Evolutionary conservation across 176 grass and related monocot genomes (phyloP).

Genomic region (Musa beccarii): DNA sequence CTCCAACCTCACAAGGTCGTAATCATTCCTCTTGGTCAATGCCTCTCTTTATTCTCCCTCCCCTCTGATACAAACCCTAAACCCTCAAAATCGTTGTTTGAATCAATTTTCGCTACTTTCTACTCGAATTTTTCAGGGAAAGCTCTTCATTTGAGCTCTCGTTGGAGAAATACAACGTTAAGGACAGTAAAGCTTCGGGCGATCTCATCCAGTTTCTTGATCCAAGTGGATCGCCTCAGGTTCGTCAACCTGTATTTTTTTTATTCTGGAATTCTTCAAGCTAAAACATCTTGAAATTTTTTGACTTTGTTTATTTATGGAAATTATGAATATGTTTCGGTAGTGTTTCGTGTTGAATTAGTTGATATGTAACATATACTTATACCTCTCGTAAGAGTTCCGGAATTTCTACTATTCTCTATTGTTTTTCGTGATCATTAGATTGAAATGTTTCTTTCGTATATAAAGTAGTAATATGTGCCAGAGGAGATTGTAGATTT

Average conservation of each 20-base stretch:
- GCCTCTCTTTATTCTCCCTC: neutral
- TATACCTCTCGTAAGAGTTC: too few species aligned
- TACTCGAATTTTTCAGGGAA: constrained; percentile 32
- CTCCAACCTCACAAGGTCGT: constrained; percentile 48
- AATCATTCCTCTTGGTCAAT: neutral
- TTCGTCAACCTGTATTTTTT: neutral
- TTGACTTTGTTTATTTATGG: neutral
- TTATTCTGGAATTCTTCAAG: neutral
- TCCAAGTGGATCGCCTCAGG: constrained; percentile 44
- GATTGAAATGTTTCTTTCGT: neutral
- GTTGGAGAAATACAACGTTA: constrained; percentile 43
- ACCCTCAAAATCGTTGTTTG: constrained; percentile 15
- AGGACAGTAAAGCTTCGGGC: constrained; percentile 29
- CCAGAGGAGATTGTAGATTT: too few species aligned
- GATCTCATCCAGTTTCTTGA: constrained; percentile 61
- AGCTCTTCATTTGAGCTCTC: constrained; percentile 40
- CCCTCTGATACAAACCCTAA: constrained; percentile 3
- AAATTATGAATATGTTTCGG: too few species aligned
- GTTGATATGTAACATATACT: too few species aligned
- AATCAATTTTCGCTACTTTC: neutral
- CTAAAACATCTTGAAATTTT: neutral
- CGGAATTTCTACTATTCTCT: too few species aligned
- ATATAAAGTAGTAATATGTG: too few species aligned
- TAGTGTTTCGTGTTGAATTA: too few species aligned
- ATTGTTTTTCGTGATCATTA: neutral